Evolutionary conservation across 169 alveolate species (phyloP), one percentile per base, ranked within the genome.

Genomic region (Eimeria sp.): DNA sequence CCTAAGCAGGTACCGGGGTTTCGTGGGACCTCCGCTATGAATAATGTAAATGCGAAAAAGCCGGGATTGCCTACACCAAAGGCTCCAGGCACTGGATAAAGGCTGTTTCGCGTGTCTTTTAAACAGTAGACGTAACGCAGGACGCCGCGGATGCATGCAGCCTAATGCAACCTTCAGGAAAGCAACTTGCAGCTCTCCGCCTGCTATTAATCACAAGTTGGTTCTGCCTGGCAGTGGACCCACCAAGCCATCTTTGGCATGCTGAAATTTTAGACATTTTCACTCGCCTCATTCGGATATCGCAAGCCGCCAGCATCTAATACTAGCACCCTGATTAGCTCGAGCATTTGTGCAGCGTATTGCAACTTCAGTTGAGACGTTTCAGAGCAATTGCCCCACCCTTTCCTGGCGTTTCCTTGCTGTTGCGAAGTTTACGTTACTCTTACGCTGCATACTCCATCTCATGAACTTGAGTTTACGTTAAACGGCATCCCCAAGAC

Each of bases 61-160:
- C 70, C 88, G 47, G 88, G 88, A 45, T 22, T 78, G 88, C 88
- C 88, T 45, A 9, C 88, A 11, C 40, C 67, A 0, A 78, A 78
- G 88, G 27, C 88, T 78, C 65, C 88, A 78, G 40, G 67, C 88
- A 47, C 13, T 78, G 83, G 83, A 40, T 43, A n/a, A 43, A 73
- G 30, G 27, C 18, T 73, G 80, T 10, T 30, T 43, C n/a, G 30
- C 51, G 4, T 72, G 82, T n/a, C 13, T 7, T 72, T 4, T 25
- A 14, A 11, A 5, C n/a, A 16, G 54, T 18, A 5, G 54, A 16
- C 83, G 54, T 4, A 3, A 40, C 54, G 25, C 54, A 73, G 34
- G 34, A 16, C 57, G 57, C 14, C 5, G 0, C 40, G 83, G 51
- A 18, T n/a, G 27, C 57, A 40, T 16, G 16, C 30, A 34, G 51